A percentile compares a stretch with the other conserved stretches of the same genome.
phyloP scores from a whole-genome alignment of 257 asterid species.

The Datura wrightii region DNA sequence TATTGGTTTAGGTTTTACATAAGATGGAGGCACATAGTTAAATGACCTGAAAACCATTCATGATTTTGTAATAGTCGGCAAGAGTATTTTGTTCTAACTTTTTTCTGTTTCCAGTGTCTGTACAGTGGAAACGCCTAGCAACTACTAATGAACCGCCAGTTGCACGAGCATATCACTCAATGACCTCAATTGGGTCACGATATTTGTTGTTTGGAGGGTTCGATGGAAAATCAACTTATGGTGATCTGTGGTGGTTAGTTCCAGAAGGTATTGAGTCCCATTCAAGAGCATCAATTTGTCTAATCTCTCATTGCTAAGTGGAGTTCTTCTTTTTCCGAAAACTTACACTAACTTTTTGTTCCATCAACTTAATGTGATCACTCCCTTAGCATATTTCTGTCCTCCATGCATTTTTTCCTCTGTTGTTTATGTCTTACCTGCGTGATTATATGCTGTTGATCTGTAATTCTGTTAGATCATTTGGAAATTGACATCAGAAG shows the following conservation, averaged over 20 bases:
- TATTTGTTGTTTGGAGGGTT: conserved; percentile 92
- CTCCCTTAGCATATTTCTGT: background rate
- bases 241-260: conserved; percentile 99
- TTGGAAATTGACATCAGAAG: conserved; percentile 21
- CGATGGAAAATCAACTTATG: conserved; percentile 90
- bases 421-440: background rate
- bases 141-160: conserved; percentile 80
- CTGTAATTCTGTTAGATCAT: conserved; percentile 17
- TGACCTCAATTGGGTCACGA: conserved; percentile 78
- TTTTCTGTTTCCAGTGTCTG: conserved; percentile 63
- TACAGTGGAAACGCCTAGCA: conserved; percentile 89
- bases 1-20: background rate
- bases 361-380: background rate
- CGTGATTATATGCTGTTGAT: background rate
- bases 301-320: conserved; percentile 22
- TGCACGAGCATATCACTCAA: conserved; percentile 97
- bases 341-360: background rate
- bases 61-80: background rate
- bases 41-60: background rate
- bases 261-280: conserved; percentile 71
- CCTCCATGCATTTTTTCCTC: background rate
- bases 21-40: conserved; percentile 24
- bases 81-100: background rate
- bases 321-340: conserved; percentile 10
- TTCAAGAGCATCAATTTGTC: background rate